Evolutionary conservation across 2,329 filamentous ascomycete species (phyloP).

Genomic region (Paecilomyces dactylethromorphus): DNA sequence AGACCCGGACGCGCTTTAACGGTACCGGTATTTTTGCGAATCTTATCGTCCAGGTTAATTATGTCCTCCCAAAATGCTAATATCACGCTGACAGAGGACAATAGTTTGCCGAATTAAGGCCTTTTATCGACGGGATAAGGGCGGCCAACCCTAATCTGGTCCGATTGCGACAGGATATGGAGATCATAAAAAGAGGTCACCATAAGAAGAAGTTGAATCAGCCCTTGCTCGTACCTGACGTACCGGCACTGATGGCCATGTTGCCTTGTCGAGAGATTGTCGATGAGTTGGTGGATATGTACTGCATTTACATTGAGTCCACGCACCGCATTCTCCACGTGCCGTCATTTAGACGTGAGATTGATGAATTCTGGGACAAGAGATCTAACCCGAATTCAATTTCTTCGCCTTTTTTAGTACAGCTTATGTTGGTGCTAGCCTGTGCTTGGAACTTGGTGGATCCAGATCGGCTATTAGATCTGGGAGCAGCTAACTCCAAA

Average conservation of each 20-base stretch:
- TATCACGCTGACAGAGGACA: not conserved
- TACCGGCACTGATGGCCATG: conserved; percentile 21
- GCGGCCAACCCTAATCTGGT: conserved; percentile 27
- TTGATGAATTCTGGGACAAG: conserved; percentile 30
- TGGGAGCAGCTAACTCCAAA: conserved; percentile 18
- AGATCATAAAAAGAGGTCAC: conserved; percentile 23
- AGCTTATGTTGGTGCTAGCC: conserved; percentile 31
- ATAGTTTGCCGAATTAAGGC: conserved; percentile 31
- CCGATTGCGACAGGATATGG: conserved; percentile 26
- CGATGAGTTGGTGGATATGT: conserved; percentile 31
- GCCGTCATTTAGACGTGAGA: conserved; percentile 31
- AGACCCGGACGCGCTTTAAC: conserved; percentile 35
- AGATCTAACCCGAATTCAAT: conserved; percentile 17
- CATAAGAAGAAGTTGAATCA: conserved; percentile 24
- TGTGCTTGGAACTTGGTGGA: conserved; percentile 33
- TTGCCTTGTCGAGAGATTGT: conserved; percentile 28
- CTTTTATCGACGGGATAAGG: conserved; percentile 33
- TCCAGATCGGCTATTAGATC: conserved; percentile 18
- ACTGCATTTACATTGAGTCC: conserved; percentile 34
- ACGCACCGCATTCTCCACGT: conserved; percentile 35
- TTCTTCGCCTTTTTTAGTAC: conserved; percentile 25
- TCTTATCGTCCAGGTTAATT: conserved; percentile 31
- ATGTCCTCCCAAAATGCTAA: not conserved
- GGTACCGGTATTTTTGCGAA: conserved; percentile 34
- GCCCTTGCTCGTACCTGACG: conserved; percentile 23